Conservation (phyloP, 345 rosid genomes). For the Turritis glabra region DNA sequence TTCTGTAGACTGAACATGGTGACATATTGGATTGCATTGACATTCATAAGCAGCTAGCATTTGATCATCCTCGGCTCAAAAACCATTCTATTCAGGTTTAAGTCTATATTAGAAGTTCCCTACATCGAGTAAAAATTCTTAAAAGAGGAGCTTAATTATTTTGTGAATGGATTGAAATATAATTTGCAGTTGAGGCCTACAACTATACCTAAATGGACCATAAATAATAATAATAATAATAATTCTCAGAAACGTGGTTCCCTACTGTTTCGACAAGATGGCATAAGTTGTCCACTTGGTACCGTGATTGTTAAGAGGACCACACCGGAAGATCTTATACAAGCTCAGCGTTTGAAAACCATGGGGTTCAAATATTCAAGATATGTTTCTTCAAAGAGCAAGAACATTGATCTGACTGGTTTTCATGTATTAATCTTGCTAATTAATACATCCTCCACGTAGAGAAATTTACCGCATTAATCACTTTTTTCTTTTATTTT, state of each 20-base stretch:
- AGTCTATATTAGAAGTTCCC: not conserved
- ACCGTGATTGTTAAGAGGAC: conserved; percentile 22
- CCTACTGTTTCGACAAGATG: not conserved
- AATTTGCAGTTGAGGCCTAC: conserved; percentile 25
- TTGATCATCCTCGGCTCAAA: conserved; percentile 34
- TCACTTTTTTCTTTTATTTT: not conserved
- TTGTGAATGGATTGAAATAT: not conserved
- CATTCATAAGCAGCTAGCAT: conserved; percentile 37
- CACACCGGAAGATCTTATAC: conserved; percentile 22
- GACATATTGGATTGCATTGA: conserved; percentile 42
- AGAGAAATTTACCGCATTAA: not conserved
- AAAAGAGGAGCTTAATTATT: not conserved
- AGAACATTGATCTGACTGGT: conserved; percentile 11
- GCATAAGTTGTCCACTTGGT: conserved; percentile 24
- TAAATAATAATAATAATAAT: not conserved
- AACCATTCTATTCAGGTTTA: conserved; percentile 36
- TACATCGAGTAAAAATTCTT: not conserved
- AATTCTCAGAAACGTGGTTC: not conserved
- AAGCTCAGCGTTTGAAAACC: conserved; percentile 1
- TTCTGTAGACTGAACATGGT: conserved; percentile 34
- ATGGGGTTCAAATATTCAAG: conserved; percentile 3
- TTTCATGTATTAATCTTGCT: no score
- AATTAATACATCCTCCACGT: no score
- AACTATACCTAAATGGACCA: conserved; percentile 12
- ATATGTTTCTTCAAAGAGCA: not conserved